Evolutionary conservation across 192 early-diverging fungal genomes (phyloP), one percentile per base, ranked within the genome.

Genomic region (Geranomyces variabilis): DNA sequence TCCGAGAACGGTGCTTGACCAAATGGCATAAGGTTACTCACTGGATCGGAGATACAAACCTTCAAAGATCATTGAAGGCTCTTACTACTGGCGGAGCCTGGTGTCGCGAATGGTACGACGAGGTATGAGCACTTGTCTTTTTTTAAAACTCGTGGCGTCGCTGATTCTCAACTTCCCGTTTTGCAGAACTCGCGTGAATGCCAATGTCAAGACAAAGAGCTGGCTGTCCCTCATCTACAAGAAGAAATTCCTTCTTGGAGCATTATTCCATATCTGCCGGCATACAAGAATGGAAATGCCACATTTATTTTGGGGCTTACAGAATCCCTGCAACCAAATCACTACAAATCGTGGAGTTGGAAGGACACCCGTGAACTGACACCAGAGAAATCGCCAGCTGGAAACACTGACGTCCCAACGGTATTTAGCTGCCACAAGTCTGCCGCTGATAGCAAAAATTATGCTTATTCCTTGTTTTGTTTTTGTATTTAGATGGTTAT

Each of bases 51-150:
- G 69, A 70, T 26, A 6, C 24, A 19, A 61, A 61, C 22, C n/a
- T 70, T 36, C 22, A 46, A 28, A 8, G 69, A n/a, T n/a, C 14
- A 10, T 28, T 70, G 53, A 70, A 70, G 69, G 57, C 56, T 24
- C 13, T 70, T 15, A 43, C 57, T 2, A 70, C 56, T 21, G 69
- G 30, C 4, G 69, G 69, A 17, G 55, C 69, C 31, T 70, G 69
- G 69, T 70, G 69, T 43, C 26, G 55, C 12, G 69, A 60, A 43
- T 70, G 69, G 69, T 70, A 70, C 30, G 51, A 70, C 21, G 69
- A 70, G 67, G 67, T 68, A 57, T 56, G 67, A 22, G 12, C 28
- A 64, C 17, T 33, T n/a, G 9, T 0, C 61, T 0, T 30, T 63
- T 63, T 1, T 63, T 36, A 9, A 43, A 5, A 26, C 10, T 9